Evolutionary conservation across 225 moss, liverwort and hornwort genomes (phyloP).

Genomic region (Polytrichum commune): DNA sequence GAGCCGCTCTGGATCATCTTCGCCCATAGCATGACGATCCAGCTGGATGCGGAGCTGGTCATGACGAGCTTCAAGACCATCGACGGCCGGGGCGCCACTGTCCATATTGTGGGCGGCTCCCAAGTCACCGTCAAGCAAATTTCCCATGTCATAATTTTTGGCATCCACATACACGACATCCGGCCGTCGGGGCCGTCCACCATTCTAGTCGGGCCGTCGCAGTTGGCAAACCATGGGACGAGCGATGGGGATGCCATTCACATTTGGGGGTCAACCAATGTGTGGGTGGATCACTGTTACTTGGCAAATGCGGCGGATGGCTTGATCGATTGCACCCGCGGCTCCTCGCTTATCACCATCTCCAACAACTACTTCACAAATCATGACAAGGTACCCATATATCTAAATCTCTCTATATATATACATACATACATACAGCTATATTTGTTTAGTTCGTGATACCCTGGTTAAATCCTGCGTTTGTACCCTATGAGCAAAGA

Average conservation of each 20-base stretch:
- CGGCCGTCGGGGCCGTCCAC: conserved; percentile 17
- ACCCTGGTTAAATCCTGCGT: too few relatives aligned
- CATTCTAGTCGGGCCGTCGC: conserved; percentile 14
- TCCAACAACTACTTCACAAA: conserved; percentile 42
- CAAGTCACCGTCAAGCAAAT: conserved; percentile 5
- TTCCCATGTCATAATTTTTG: conserved; percentile 45
- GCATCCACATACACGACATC: conserved; percentile 42
- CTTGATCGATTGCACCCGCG: conserved; percentile 32
- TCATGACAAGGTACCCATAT: conserved; percentile 36
- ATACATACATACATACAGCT: background rate
- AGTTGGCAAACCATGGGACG: conserved; percentile 2
- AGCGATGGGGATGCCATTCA: conserved; percentile 42
- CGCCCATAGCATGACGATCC: conserved; percentile 13
- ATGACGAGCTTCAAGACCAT: conserved; percentile 25
- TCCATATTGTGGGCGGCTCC: conserved; percentile 13
- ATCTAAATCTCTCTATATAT: background rate
- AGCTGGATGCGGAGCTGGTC: conserved; percentile 6
- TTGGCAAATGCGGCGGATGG: conserved; percentile 42
- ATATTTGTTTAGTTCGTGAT: too few relatives aligned
- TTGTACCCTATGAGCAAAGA: background rate
- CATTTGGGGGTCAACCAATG: conserved; percentile 30
- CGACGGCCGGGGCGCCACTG: conserved; percentile 16
- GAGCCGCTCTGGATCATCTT: conserved; percentile 26
- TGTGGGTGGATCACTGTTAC: conserved; percentile 56
- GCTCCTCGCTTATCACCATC: conserved; percentile 27